Conservation (phyloP, 169 alveolate genomes). For the Plasmodium gonderi region DNA sequence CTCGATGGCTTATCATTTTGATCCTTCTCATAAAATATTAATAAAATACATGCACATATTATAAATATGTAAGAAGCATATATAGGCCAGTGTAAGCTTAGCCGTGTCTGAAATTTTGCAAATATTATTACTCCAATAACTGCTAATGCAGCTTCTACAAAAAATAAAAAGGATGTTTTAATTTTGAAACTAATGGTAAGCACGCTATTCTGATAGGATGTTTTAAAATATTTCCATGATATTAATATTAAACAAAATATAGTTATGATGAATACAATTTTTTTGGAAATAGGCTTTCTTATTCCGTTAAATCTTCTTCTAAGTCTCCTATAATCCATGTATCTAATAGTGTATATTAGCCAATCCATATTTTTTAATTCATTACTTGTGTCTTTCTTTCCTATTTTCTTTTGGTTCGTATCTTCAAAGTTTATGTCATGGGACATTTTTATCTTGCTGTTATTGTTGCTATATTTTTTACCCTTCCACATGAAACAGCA, state of each 20-base stretch:
- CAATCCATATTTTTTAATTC: conserved; percentile 71
- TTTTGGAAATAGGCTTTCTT: conserved; percentile 84
- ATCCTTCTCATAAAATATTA: conserved; percentile 77
- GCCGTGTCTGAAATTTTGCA: conserved; percentile 82
- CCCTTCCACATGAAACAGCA: conserved; percentile 19
- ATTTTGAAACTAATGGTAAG: conserved; percentile 39
- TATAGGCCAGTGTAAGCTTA: conserved; percentile 83
- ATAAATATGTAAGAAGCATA: conserved; percentile 81
- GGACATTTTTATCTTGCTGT: neutral
- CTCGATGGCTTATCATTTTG: conserved; percentile 67
- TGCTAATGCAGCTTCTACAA: conserved; percentile 50
- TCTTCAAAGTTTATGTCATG: neutral
- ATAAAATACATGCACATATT: conserved; percentile 78
- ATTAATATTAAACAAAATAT: conserved; percentile 83
- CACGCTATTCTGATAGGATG: conserved; percentile 43
- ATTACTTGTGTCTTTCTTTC: conserved; percentile 12
- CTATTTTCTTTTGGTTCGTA: neutral
- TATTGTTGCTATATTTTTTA: neutral
- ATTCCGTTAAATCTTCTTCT: conserved; percentile 87
- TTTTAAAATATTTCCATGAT: conserved; percentile 51
- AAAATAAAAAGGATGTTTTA: conserved; percentile 21
- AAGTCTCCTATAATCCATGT: conserved; percentile 87
- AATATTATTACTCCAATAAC: conserved; percentile 74
- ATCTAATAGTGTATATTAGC: conserved; percentile 76
- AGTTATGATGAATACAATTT: conserved; percentile 79